Evolutionary conservation across 306 rosid genomes (phyloP).

Genomic region (Arachis hypogaea): DNA sequence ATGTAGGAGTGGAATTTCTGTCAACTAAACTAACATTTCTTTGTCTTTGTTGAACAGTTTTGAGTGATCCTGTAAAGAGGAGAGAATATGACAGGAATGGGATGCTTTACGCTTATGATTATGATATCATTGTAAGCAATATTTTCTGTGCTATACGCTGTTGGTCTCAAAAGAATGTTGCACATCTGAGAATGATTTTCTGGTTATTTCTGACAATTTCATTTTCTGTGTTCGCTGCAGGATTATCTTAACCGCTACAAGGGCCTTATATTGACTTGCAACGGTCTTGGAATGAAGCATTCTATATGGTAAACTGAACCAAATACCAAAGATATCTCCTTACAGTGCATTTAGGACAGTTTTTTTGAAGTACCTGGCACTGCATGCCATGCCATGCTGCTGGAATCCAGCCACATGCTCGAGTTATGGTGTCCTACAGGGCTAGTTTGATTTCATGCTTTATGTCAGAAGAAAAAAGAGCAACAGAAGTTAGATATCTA

Average conservation of each 20-base stretch:
- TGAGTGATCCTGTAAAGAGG: constrained; percentile 93
- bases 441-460: constrained; percentile 37
- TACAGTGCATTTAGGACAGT: constrained; percentile 48
- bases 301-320: constrained; percentile 64
- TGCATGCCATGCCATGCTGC: constrained; percentile 42
- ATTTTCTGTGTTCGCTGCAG: constrained; percentile 47
- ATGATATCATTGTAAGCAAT: constrained; percentile 74
- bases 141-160: constrained; percentile 7
- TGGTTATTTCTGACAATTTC: constrained; percentile 24
- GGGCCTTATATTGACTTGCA: constrained; percentile 97
- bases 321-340: constrained; percentile 37
- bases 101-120: constrained; percentile 79
- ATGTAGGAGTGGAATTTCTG: constrained; percentile 10
- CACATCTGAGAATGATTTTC: background rate
- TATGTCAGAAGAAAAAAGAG: constrained; percentile 29
- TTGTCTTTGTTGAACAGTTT: constrained; percentile 58
- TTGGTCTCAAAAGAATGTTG: constrained; percentile 8
- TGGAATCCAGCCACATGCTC: constrained; percentile 28
- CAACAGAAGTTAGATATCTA: constrained; percentile 31
- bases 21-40: constrained; percentile 40
- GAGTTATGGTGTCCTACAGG: constrained; percentile 35
- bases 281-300: constrained; percentile 92
- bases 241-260: constrained; percentile 94
- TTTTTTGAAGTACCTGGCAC: constrained; percentile 46
- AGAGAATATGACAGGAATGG: constrained; percentile 81